These are phyloP conservation scores for Cryptosporidium muris DNA, from an alignment of 169 alveolate genomes.

Conservation along the genomic window DNA sequence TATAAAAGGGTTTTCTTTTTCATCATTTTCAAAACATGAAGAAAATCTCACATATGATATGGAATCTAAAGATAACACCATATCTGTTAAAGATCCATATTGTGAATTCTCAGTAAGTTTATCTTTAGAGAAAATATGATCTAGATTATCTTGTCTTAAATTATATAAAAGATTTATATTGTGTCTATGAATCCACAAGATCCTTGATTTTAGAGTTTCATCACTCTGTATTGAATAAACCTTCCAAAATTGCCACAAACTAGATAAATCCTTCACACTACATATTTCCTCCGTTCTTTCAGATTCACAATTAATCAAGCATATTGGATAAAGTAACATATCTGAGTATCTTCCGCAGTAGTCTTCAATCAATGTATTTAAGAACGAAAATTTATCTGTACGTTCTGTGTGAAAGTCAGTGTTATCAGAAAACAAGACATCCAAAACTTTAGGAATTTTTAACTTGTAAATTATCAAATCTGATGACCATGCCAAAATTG, in stretches of 20 bases:
- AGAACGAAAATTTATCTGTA: conserved; percentile 10
- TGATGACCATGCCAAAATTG: conserved; percentile 70
- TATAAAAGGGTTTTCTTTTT: neutral
- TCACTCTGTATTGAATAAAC: conserved; percentile 3
- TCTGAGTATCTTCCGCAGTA: conserved; percentile 33
- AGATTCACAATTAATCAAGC: conserved; percentile 5
- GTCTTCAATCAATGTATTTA: conserved; percentile 16
- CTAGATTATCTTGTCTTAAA: no score
- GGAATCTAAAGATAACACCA: no score
- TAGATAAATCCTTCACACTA: conserved; percentile 38
- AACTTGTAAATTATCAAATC: conserved; percentile 45
- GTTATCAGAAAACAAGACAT: conserved; percentile 31
- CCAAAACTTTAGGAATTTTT: conserved; percentile 30
- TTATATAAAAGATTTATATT: no score
- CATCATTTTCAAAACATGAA: neutral
- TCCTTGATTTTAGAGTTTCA: no score
- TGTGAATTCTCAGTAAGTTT: no score
- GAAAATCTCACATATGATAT: no score
- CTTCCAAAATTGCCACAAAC: conserved; percentile 62
- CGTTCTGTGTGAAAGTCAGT: conserved; percentile 28
- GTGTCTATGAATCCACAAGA: no score
- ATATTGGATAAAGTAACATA: conserved; percentile 5
- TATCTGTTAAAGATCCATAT: no score
- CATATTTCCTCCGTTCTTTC: conserved; percentile 6
- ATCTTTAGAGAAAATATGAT: no score